These are phyloP conservation scores for Cystobasidium onofrii DNA, from an alignment of 768 basidiomycete species.

Conservation along the genomic window DNA sequence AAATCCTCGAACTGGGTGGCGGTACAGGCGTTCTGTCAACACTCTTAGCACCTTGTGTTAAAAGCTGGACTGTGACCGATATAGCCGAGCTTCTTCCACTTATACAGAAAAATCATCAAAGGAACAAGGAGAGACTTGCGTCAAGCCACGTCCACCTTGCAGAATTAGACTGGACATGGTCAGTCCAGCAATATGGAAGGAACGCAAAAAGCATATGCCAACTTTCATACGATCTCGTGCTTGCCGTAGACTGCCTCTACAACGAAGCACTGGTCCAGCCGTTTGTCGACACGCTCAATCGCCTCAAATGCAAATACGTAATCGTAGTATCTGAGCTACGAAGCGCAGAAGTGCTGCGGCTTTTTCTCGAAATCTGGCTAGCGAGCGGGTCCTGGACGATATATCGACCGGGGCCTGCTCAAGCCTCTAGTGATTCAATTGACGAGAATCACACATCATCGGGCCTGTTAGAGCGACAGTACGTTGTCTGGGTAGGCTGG, in stretches of 20 bases:
- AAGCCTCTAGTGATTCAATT: background rate
- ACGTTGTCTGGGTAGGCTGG: slow-evolving; percentile 23
- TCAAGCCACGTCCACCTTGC: background rate
- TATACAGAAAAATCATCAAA: slow-evolving; percentile 9
- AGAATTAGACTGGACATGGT: slow-evolving; percentile 25
- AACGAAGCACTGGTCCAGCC: slow-evolving; percentile 19
- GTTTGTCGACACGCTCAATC: slow-evolving; percentile 6
- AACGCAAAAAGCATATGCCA: background rate
- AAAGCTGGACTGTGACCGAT: slow-evolving; percentile 5
- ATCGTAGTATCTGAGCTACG: slow-evolving; percentile 5
- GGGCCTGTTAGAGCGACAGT: background rate
- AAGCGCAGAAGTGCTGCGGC: slow-evolving; percentile 5
- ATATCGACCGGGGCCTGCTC: background rate
- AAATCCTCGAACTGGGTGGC: background rate
- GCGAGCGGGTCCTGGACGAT: background rate
- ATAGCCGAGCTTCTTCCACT: background rate
- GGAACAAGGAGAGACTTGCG: background rate
- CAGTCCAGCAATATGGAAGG: background rate
- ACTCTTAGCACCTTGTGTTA: background rate
- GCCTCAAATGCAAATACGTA: background rate
- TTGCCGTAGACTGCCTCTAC: slow-evolving; percentile 22
- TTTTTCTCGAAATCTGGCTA: slow-evolving; percentile 16
- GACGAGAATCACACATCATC: background rate
- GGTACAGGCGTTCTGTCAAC: slow-evolving; percentile 6
- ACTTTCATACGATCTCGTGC: background rate